A percentile compares a stretch with the other conserved stretches of the same genome.
These are phyloP conservation scores for Cercospora beticola DNA, from an alignment of 2,329 filamentous ascomycete species.

Conservation along the genomic window DNA sequence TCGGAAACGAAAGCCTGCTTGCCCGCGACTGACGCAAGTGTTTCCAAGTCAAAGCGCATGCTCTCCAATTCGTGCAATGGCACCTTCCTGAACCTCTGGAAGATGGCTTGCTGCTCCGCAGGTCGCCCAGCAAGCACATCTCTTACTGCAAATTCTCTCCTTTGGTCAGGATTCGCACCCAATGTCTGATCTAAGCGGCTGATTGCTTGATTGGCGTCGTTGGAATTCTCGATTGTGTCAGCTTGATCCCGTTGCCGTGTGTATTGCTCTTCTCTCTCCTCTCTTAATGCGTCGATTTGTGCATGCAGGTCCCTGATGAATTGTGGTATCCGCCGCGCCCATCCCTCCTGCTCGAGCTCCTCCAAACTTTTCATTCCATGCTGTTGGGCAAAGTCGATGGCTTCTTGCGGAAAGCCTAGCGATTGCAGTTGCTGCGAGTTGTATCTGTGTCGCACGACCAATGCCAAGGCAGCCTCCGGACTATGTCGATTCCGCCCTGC, in stretches of 20 bases:
- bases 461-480: constrained; percentile 33
- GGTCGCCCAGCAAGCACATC: constrained; percentile 17
- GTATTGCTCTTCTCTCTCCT: constrained; percentile 20
- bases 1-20: constrained; percentile 21
- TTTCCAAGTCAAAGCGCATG: constrained; percentile 21
- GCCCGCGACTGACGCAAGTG: constrained; percentile 22
- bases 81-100: constrained; percentile 18
- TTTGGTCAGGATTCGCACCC: constrained; percentile 14
- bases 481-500: constrained; percentile 26
- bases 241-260: constrained; percentile 10
- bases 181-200: constrained; percentile 12
- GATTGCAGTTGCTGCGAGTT: constrained; percentile 21
- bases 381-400: constrained; percentile 29
- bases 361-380: constrained; percentile 25
- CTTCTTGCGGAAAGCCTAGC: constrained; percentile 29
- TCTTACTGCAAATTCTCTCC: constrained; percentile 14
- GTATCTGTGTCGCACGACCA: constrained; percentile 27
- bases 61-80: constrained; percentile 19
- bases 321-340: constrained; percentile 24
- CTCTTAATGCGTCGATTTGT: constrained; percentile 19
- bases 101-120: constrained; percentile 13
- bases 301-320: constrained; percentile 25
- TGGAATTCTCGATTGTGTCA: neutral
- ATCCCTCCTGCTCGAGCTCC: constrained; percentile 32
- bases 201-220: neutral